Evolutionary conservation across 768 basidiomycete species (phyloP).

Genomic region (Suillus subaureus): DNA sequence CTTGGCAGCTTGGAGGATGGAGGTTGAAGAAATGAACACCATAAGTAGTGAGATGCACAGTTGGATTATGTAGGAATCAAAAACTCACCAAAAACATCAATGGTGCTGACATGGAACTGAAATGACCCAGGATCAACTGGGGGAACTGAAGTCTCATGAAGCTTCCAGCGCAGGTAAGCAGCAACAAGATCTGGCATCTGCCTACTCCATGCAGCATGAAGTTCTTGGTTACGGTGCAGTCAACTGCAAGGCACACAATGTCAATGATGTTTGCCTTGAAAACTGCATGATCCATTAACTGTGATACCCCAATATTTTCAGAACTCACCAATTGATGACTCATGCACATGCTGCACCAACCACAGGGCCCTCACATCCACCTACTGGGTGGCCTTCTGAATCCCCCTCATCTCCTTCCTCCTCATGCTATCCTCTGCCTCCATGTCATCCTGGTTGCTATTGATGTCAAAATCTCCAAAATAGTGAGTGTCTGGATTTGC

Average conservation of each 20-base stretch:
- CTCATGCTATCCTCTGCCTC: background rate
- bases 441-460: background rate
- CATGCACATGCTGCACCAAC: background rate
- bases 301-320: background rate
- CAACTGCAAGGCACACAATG: background rate
- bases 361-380: background rate
- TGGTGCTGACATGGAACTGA: too few relatives aligned
- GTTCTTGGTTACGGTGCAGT: background rate
- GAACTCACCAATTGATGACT: background rate
- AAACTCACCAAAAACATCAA: too few relatives aligned
- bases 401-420: background rate
- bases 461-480: background rate
- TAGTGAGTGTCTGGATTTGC: background rate
- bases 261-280: background rate
- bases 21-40: too few relatives aligned
- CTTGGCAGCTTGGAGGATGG: too few relatives aligned
- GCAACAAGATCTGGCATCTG: background rate
- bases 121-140: too few relatives aligned
- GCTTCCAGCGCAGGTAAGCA: background rate
- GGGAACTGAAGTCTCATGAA: background rate
- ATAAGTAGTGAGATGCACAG: too few relatives aligned
- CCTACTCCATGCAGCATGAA: background rate
- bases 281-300: background rate
- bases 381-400: background rate
- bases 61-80: too few relatives aligned